Percentiles rank a stretch among this genome's conserved stretches.
Conservation (phyloP, 2,329 filamentous ascomycete species). For the Didymella sp. region DNA sequence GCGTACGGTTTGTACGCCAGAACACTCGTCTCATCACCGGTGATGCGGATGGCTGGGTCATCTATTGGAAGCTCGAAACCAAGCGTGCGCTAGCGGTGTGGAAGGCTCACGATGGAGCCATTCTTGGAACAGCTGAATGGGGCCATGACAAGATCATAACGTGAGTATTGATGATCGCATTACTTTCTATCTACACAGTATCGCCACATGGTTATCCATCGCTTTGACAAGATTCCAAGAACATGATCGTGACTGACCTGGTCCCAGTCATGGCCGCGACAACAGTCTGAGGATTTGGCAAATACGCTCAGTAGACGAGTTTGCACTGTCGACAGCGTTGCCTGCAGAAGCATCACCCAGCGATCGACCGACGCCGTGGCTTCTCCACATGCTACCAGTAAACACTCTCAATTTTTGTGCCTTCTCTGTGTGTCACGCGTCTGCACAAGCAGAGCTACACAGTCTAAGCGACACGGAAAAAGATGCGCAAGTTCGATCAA, state of each 20-base stretch:
- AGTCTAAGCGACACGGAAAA: constrained; percentile 4
- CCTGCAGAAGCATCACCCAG: constrained; percentile 68
- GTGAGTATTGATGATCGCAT: constrained; percentile 60
- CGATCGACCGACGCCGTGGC: constrained; percentile 73
- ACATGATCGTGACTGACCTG: not conserved
- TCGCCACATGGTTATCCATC: not conserved
- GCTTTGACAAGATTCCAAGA: not conserved
- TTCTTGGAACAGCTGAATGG: constrained; percentile 78
- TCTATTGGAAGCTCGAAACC: constrained; percentile 82
- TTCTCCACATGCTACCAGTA: constrained; percentile 82
- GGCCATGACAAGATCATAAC: constrained; percentile 78
- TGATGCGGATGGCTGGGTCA: constrained; percentile 87
- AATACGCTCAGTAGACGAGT: constrained; percentile 66
- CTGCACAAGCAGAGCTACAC: not conserved
- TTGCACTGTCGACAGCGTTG: constrained; percentile 68
- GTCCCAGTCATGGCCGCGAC: constrained; percentile 82
- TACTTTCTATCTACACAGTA: not conserved
- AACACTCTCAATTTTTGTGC: constrained; percentile 96
- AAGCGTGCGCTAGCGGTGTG: constrained; percentile 85
- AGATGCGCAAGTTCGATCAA: constrained; percentile 1
- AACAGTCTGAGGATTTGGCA: constrained; percentile 88
- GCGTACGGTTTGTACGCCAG: constrained; percentile 71
- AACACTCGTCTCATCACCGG: constrained; percentile 84
- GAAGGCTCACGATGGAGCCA: constrained; percentile 79
- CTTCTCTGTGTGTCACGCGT: constrained; percentile 67